Evolutionary conservation across 352 stramenopile species (phyloP).

Genomic region (Pythium phragmiticola): DNA sequence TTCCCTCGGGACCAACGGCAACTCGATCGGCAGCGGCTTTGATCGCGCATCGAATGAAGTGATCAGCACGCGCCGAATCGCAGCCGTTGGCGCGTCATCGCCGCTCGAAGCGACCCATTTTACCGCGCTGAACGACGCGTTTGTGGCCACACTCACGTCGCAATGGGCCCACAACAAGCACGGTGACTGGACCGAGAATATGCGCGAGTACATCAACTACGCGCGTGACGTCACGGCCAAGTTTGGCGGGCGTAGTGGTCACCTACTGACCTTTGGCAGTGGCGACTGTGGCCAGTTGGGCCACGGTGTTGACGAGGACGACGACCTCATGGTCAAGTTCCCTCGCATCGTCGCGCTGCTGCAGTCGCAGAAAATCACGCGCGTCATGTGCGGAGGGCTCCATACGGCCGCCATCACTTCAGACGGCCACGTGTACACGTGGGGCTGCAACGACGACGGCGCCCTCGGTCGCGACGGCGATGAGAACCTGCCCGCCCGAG

Average conservation of each 20-base stretch:
- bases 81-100: slow-evolving; percentile 14
- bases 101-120: slow-evolving; percentile 41
- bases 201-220: slow-evolving; percentile 79
- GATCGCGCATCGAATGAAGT: slow-evolving; percentile 46
- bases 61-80: slow-evolving; percentile 50
- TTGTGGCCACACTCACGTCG: slow-evolving; percentile 52
- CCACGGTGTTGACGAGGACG: slow-evolving; percentile 81
- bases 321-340: slow-evolving; percentile 76
- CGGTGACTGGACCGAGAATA: slow-evolving; percentile 72
- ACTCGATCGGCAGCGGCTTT: slow-evolving; percentile 21
- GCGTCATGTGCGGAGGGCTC: slow-evolving; percentile 89
- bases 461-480: slow-evolving; percentile 85
- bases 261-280: slow-evolving; percentile 83
- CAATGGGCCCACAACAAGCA: slow-evolving; percentile 65
- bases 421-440: slow-evolving; percentile 92
- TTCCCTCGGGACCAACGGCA: slow-evolving; percentile 4
- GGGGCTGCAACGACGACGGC: slow-evolving; percentile 92
- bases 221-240: slow-evolving; percentile 58
- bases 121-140: slow-evolving; percentile 67
- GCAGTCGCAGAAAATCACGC: slow-evolving; percentile 43
- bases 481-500: slow-evolving; percentile 68
- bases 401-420: slow-evolving; percentile 88
- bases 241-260: slow-evolving; percentile 45
- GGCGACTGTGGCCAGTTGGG: slow-evolving; percentile 94
- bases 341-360: slow-evolving; percentile 56